phyloP scores from a whole-genome alignment of 306 rosid species.

The Casuarina cunninghamiana region DNA sequence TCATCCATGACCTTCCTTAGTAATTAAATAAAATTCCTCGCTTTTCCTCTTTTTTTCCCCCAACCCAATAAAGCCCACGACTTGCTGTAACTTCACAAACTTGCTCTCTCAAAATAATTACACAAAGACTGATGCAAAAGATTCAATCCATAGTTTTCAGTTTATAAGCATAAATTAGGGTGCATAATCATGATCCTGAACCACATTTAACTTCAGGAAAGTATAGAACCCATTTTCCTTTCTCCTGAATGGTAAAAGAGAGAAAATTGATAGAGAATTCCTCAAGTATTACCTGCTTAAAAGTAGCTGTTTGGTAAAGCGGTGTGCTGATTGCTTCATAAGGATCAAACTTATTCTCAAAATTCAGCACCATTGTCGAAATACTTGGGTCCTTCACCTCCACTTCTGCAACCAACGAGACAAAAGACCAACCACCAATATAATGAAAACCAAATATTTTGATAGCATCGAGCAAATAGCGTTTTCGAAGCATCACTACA shows the following conservation, averaged over 20 bases:
- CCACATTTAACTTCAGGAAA: background rate
- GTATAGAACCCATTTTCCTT: background rate
- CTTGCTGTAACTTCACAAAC: background rate
- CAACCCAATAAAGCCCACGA: background rate
- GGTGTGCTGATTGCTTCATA: constrained; percentile 72
- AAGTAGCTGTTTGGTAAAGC: constrained; percentile 91
- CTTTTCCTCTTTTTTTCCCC: background rate
- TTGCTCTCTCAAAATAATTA: background rate
- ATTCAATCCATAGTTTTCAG: no score
- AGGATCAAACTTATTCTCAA: constrained; percentile 77
- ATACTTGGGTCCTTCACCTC: constrained; percentile 59
- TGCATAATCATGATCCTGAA: background rate
- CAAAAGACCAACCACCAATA: constrained; percentile 16
- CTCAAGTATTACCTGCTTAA: constrained; percentile 70
- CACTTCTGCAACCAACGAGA: constrained; percentile 41
- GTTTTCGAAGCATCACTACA: background rate
- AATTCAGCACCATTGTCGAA: constrained; percentile 77
- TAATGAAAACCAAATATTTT: background rate
- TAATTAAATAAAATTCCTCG: background rate
- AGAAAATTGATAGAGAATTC: background rate
- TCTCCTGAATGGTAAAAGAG: background rate
- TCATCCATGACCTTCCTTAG: background rate
- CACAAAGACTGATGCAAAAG: no score
- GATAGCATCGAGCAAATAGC: constrained; percentile 10
- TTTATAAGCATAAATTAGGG: background rate